A percentile compares a stretch with the other conserved stretches of the same genome.
phyloP scores from a whole-genome alignment of 169 alveolate genomes.

The Babesia bigemina region DNA sequence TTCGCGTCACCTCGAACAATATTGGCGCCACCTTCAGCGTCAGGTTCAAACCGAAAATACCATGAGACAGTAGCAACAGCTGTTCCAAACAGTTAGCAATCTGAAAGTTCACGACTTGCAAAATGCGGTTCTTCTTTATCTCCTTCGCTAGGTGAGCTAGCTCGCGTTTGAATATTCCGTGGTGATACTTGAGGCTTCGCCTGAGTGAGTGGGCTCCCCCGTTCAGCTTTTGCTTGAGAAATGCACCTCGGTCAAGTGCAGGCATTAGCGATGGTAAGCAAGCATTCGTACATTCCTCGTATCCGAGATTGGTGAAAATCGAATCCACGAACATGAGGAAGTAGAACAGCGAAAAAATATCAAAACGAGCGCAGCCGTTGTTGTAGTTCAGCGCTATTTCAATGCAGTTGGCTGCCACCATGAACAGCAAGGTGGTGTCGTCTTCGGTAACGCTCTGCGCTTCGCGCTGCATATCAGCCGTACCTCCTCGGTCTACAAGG shows the following conservation, averaged over 20 bases:
- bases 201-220: neutral
- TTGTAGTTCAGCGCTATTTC: conserved; percentile 37
- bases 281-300: neutral
- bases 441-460: neutral
- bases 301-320: neutral
- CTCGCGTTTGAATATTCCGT: conserved; percentile 13
- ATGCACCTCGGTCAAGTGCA: neutral
- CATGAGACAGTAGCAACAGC: conserved; percentile 12
- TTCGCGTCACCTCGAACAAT: neutral
- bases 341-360: conserved; percentile 33
- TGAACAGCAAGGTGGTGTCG: conserved; percentile 27
- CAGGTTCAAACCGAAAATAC: conserved; percentile 34
- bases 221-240: conserved; percentile 15
- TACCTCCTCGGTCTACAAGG: neutral
- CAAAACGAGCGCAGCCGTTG: conserved; percentile 30
- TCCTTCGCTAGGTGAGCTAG: conserved; percentile 1
- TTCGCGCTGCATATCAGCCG: neutral
- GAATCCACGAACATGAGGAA: conserved; percentile 30
- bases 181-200: conserved; percentile 40
- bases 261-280: neutral
- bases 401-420: conserved; percentile 28
- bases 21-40: conserved; percentile 7
- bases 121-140: conserved; percentile 27
- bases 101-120: conserved; percentile 1
- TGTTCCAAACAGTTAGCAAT: conserved; percentile 27